Percentiles rank a stretch among this genome's conserved stretches.
Conservation (phyloP, 1,284 basidiomycete species). For the Sporisorium reilianum region DNA sequence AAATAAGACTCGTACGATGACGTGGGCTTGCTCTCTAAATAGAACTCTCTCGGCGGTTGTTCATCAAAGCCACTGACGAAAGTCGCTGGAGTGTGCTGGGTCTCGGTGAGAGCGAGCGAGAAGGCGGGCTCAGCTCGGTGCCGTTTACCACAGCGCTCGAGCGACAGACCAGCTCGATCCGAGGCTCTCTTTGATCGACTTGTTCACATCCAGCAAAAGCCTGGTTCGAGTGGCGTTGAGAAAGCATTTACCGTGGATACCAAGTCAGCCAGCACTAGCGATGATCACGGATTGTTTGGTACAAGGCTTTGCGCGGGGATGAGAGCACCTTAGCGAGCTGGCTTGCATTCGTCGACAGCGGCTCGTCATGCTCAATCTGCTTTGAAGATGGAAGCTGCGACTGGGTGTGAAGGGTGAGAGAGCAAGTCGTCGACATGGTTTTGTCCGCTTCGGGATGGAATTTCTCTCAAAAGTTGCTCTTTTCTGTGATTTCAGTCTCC, state of each 20-base stretch:
- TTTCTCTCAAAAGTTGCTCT: background rate
- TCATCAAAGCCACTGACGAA: slow-evolving; percentile 5
- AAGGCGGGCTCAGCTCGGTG: background rate
- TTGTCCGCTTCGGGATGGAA: slow-evolving; percentile 11
- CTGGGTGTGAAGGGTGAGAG: no score
- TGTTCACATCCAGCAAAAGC: background rate
- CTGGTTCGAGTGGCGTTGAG: background rate
- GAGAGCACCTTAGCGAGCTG: slow-evolving; percentile 5
- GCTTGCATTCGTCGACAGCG: no score
- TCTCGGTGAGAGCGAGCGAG: background rate
- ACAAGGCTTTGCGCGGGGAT: background rate
- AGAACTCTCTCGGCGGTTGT: no score
- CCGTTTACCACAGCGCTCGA: no score
- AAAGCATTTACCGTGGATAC: background rate
- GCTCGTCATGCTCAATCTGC: no score
- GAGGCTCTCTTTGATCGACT: background rate
- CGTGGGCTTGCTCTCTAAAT: slow-evolving; percentile 17
- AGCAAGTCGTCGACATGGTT: background rate
- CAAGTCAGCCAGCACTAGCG: no score
- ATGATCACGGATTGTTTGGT: no score
- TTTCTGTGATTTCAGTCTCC: slow-evolving; percentile 1
- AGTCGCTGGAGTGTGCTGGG: background rate
- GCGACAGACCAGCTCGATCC: background rate
- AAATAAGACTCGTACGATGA: slow-evolving; percentile 29
- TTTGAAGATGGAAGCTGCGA: no score